Percentiles rank a stretch among this genome's conserved stretches.
These are phyloP conservation scores for Nasturtium officinale DNA, from an alignment of 345 rosid species.

Conservation along the genomic window DNA sequence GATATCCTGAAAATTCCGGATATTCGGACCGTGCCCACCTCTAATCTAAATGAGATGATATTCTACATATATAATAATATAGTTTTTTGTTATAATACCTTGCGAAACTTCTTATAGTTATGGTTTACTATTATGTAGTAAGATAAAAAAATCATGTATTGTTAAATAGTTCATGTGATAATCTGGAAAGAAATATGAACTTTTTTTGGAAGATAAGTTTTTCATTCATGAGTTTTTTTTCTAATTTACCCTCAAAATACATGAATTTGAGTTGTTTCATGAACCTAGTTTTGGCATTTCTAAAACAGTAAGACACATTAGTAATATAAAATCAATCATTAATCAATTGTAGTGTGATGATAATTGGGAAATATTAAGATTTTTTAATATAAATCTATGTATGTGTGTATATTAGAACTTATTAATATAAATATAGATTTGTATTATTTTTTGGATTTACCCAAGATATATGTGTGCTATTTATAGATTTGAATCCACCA, in stretches of 20 bases:
- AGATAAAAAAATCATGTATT: neutral
- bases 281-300: neutral
- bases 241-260: neutral
- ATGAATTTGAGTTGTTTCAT: neutral
- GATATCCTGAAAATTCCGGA: too few relatives aligned
- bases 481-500: too few relatives aligned
- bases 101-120: neutral
- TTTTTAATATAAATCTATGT: too few relatives aligned
- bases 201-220: neutral
- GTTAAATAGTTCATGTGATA: neutral
- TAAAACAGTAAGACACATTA: neutral
- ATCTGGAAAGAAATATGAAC: neutral
- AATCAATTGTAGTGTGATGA: neutral
- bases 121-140: neutral
- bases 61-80: neutral
- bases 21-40: too few relatives aligned
- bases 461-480: too few relatives aligned
- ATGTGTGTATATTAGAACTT: too few relatives aligned
- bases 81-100: neutral
- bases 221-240: neutral
- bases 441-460: too few relatives aligned
- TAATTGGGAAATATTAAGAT: neutral
- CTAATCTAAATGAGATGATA: neutral
- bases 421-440: too few relatives aligned
- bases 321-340: neutral